Evolutionary conservation across 495 filamentous ascomycete genomes (phyloP).

Genomic region (Aspergillus conjunctus): DNA sequence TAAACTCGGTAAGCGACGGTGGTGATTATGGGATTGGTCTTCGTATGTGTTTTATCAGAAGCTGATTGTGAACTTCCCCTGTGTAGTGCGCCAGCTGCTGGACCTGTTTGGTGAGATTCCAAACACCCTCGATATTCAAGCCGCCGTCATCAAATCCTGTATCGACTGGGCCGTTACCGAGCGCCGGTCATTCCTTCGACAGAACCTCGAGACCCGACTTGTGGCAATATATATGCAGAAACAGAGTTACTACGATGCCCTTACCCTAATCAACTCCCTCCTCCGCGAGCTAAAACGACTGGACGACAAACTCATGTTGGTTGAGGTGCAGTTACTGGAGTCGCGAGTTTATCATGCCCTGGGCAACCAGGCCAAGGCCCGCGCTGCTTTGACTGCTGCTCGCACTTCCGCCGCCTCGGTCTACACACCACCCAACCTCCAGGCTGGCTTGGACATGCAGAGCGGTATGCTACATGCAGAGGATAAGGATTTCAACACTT

Average conservation of each 20-base stretch:
- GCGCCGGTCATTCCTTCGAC: slow-evolving; percentile 89
- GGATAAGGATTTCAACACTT: slow-evolving; percentile 98
- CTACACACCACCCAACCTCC: slow-evolving; percentile 92
- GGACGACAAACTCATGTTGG: slow-evolving; percentile 96
- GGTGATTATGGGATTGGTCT: not conserved
- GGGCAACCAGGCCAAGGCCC: slow-evolving; percentile 93
- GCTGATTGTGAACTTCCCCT: slow-evolving; percentile 8
- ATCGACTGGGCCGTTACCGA: slow-evolving; percentile 98
- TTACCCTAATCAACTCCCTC: slow-evolving; percentile 93
- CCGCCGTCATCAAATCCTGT: slow-evolving; percentile 91
- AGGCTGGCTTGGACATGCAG: slow-evolving; percentile 98
- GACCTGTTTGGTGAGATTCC: slow-evolving; percentile 94
- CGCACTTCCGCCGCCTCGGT: slow-evolving; percentile 94
- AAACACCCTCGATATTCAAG: slow-evolving; percentile 89
- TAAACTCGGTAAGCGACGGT: slow-evolving; percentile 75
- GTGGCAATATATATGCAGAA: slow-evolving; percentile 94
- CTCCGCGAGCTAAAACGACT: slow-evolving; percentile 95
- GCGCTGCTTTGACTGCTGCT: slow-evolving; percentile 90
- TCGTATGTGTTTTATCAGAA: not conserved
- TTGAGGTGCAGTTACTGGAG: slow-evolving; percentile 98
- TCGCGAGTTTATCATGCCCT: slow-evolving; percentile 96
- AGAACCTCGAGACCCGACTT: slow-evolving; percentile 95
- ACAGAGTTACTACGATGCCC: slow-evolving; percentile 92
- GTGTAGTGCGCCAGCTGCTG: slow-evolving; percentile 89
- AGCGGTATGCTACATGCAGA: slow-evolving; percentile 97